phyloP scores from a whole-genome alignment of 2,329 filamentous ascomycete species.

The Fusarium praegraminearum region DNA sequence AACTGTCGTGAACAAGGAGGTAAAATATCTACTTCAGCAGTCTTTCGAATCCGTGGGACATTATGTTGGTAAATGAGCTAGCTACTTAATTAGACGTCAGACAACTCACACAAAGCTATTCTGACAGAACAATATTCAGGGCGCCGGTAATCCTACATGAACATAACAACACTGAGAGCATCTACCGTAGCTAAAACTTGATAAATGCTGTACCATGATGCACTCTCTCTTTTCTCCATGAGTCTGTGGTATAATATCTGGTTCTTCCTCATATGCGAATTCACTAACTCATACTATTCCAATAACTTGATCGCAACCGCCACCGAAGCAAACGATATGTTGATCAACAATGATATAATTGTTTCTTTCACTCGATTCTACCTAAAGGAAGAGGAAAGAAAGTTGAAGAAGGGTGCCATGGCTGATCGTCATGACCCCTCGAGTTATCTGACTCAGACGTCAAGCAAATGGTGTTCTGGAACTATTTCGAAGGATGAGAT shows the following conservation, averaged over 20 bases:
- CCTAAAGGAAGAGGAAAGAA: neutral
- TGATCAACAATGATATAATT: too few relatives aligned
- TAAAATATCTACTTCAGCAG: neutral
- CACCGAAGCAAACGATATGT: neutral
- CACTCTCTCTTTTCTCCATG: neutral
- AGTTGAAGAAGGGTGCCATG: neutral
- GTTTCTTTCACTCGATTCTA: neutral
- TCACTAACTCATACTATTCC: neutral
- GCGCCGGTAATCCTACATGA: neutral
- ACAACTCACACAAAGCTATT: neutral
- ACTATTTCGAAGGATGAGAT: conserved; percentile 14
- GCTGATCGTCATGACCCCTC: neutral
- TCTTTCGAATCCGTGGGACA: neutral
- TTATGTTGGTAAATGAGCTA: neutral
- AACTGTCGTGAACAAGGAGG: neutral
- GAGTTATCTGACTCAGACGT: neutral
- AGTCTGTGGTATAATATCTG: neutral
- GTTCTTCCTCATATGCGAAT: neutral
- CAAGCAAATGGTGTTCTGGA: neutral
- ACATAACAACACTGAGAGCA: neutral
- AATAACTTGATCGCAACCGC: neutral
- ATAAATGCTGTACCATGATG: too few relatives aligned
- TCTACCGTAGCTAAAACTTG: neutral
- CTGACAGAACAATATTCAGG: neutral
- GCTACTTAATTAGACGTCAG: neutral